Percentiles rank a stretch among this genome's conserved stretches.
Evolutionary conservation across 805 yeast species (phyloP).

Genomic region (Candida silvicultrix): DNA sequence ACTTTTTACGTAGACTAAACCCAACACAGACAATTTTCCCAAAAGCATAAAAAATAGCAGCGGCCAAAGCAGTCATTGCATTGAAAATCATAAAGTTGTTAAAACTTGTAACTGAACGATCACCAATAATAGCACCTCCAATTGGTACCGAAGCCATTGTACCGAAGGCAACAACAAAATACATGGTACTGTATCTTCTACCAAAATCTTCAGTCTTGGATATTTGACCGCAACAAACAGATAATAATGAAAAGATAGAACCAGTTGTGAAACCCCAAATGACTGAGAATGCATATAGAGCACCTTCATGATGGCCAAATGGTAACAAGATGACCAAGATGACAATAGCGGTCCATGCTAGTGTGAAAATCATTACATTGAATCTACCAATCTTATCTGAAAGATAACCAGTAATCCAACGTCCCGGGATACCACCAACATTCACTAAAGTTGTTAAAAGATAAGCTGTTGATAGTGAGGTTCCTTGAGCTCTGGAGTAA

Average conservation of each 20-base stretch:
- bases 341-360: slow-evolving; percentile 23
- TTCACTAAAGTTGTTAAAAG: slow-evolving; percentile 40
- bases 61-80: neutral
- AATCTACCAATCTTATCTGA: slow-evolving; percentile 44
- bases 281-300: slow-evolving; percentile 37
- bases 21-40: neutral
- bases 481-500: slow-evolving; percentile 41
- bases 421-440: slow-evolving; percentile 34
- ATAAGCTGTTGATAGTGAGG: slow-evolving; percentile 32
- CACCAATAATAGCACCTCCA: slow-evolving; percentile 42
- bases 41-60: neutral
- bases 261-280: slow-evolving; percentile 50
- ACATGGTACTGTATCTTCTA: slow-evolving; percentile 49
- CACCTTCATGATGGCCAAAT: slow-evolving; percentile 27
- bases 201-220: slow-evolving; percentile 49
- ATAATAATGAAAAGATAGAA: slow-evolving; percentile 46
- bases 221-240: slow-evolving; percentile 54
- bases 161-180: slow-evolving; percentile 51
- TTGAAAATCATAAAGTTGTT: slow-evolving; percentile 1
- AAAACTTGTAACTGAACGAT: slow-evolving; percentile 17
- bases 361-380: slow-evolving; percentile 38
- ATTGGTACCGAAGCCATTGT: slow-evolving; percentile 43
- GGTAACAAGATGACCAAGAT: slow-evolving; percentile 33
- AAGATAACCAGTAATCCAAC: slow-evolving; percentile 38
- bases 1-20: neutral